Conservation (phyloP, 1,284 basidiomycete species). For the Blastosporella zonata region DNA sequence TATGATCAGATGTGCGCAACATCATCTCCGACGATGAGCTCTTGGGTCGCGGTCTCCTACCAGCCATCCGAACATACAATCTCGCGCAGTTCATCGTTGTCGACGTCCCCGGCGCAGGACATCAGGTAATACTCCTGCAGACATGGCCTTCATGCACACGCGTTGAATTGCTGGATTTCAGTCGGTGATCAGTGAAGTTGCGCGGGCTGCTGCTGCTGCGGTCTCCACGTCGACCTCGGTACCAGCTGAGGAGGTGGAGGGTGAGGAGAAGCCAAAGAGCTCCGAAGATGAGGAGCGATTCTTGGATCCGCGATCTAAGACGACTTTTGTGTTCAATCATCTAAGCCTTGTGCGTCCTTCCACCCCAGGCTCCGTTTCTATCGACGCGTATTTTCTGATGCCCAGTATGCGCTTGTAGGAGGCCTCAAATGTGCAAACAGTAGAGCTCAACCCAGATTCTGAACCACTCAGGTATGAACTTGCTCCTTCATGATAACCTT, state of each 20-base stretch:
- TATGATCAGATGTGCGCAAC: slow-evolving; percentile 72
- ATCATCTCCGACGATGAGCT: slow-evolving; percentile 84
- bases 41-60: slow-evolving; percentile 73
- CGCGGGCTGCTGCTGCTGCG: slow-evolving; percentile 41
- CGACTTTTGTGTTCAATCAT: slow-evolving; percentile 81
- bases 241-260: not conserved
- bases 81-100: slow-evolving; percentile 81
- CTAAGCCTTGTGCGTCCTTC: slow-evolving; percentile 60
- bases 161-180: slow-evolving; percentile 32
- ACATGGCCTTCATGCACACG: not conserved
- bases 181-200: slow-evolving; percentile 76
- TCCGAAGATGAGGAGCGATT: slow-evolving; percentile 61
- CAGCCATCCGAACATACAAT: slow-evolving; percentile 82
- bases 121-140: slow-evolving; percentile 52
- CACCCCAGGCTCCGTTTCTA: not conserved
- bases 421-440: slow-evolving; percentile 66
- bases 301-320: slow-evolving; percentile 76
- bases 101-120: slow-evolving; percentile 69
- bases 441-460: slow-evolving; percentile 60
- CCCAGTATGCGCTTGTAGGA: slow-evolving; percentile 47
- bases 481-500: not conserved
- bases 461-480: slow-evolving; percentile 71
- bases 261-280: slow-evolving; percentile 8
- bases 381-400: not conserved
- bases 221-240: not conserved